Base-by-base conservation (phyloP, 257 asterid genomes). In the Anisodus tanguticus region DNA sequence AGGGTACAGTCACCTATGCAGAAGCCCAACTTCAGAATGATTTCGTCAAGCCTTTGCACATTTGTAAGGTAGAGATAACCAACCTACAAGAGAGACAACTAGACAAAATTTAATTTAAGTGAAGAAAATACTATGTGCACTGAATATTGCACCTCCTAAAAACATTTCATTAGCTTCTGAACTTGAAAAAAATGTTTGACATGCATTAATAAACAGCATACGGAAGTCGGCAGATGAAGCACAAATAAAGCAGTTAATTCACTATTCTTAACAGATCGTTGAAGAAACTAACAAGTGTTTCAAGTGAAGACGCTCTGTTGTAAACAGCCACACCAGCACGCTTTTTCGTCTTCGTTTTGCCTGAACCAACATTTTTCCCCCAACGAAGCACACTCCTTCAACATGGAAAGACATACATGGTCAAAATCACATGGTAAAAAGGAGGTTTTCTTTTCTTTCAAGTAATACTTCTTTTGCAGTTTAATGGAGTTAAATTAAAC, bases 281-380 rank as follows among this genome's bases (percentile, higher is more conserved):
- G 45, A 87, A 88, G 83, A 72, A 86, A 87, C 92, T 91, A 71
- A 95, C 99, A 51, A 96, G 97, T 79, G 99, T 93, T 90, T 96
- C 99, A 63, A 96, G 90, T 66, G 98, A 96, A 74, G 99, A 94
- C 70, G 99, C 99, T 85, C 98, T 90, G 86, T 93, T 96, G 90
- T 96, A 96, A 85, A 94, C 97, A 87, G 99, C 99, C 62, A 89
- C 91, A 62, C 99, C 99, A 67, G 98, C 99, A 83, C 98, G 98
- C 88, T 90, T 96, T 88, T 91, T 96, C 4, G 98, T 91, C 91
- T 86, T 92, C 53, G 98, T 94, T 89, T 92, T 96, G 26, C 98
- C 90, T 79, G 99, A 94, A 83, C 92, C 95, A 69, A 91, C 91
- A 85, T 96, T 96, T 86, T 93, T 96, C 19, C 99, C 99, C 97